Percentiles rank a stretch among this genome's conserved stretches.
These are phyloP conservation scores for Kodamaea fukazawae DNA, from an alignment of 805 yeast species.

Conservation along the genomic window DNA sequence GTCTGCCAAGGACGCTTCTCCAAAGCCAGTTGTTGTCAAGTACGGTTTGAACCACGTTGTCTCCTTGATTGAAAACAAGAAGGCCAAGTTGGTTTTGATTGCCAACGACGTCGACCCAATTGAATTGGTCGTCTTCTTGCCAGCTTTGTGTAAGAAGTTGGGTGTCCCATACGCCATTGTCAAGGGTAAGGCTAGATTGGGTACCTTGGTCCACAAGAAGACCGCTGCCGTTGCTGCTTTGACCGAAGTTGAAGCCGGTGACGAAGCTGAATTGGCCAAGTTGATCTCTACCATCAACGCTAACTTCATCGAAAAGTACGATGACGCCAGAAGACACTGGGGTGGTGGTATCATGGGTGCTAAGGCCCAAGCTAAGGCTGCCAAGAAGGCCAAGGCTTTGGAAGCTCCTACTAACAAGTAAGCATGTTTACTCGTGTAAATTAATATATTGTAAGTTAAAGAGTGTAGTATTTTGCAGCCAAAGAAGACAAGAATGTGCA, in stretches of 20 bases:
- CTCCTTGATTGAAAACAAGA: constrained; percentile 95
- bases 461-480: too few relatives aligned
- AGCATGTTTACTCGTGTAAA: constrained; percentile 4
- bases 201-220: constrained; percentile 96
- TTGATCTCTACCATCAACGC: constrained; percentile 90
- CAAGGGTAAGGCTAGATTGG: constrained; percentile 98
- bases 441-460: not conserved
- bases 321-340: constrained; percentile 97
- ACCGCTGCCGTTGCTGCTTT: constrained; percentile 96
- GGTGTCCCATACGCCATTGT: constrained; percentile 99
- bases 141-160: constrained; percentile 99
- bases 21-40: constrained; percentile 95
- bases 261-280: constrained; percentile 91
- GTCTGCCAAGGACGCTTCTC: constrained; percentile 93
- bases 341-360: constrained; percentile 99
- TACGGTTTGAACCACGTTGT: constrained; percentile 99
- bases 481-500: too few relatives aligned
- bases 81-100: constrained; percentile 94
- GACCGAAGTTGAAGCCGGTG: constrained; percentile 92
- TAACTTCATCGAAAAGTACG: constrained; percentile 91
- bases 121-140: constrained; percentile 94
- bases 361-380: constrained; percentile 84
- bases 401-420: constrained; percentile 26
- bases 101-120: constrained; percentile 99
- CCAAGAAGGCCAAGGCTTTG: constrained; percentile 67